Evolutionary conservation across 768 basidiomycete species (phyloP), one percentile per base, ranked within the genome.

Genomic region (Lentinula lateritia): DNA sequence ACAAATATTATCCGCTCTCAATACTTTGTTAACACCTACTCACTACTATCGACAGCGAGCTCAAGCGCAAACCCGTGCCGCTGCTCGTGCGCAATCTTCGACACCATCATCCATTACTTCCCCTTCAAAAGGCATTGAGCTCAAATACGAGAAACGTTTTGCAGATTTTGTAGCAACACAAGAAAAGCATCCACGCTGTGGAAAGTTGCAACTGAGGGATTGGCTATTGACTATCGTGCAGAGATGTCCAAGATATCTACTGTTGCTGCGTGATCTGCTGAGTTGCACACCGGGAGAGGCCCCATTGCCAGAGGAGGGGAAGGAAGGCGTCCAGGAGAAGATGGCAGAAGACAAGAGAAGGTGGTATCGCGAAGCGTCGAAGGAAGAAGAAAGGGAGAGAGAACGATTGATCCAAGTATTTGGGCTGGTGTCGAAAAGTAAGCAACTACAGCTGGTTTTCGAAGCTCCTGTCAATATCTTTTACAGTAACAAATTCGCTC

Each of bases 221-320:
- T 95, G 93, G 87, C 81, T 95, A 9, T 78, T 95, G 58, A 91
- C 90, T 2, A 86, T 93, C 52, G 88, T 95, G 6, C 93, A 95
- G 71, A 82, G 93, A 60, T 93, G 92, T 71, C 93, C 93, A 4
- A 82, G 93, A 60, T 95, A 95, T 69, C 80, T 93, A 7, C 80
- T 95, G 10, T 76, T 95, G 10, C 81, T 95, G 56, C 92, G 87
- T 72, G 93, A 95, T 69, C 79, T 95, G 41, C 84, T 92, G 39
- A 71, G 72, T n/a, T 83, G 84, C 62, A 91, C 88, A 15, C 58
- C 58, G 7, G 58, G 58, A 9, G 38, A 36, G n/a, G 58, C 43
- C 3, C 45, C 38, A 34, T 12, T 36, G 34, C 45, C 18, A 13
- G 58, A 46, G 4, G 58, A 48, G 10, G 58, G 58, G 23, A 59